Evolutionary conservation across 2,329 filamentous ascomycete genomes (phyloP).

Genomic region (Triangularia setosa): DNA sequence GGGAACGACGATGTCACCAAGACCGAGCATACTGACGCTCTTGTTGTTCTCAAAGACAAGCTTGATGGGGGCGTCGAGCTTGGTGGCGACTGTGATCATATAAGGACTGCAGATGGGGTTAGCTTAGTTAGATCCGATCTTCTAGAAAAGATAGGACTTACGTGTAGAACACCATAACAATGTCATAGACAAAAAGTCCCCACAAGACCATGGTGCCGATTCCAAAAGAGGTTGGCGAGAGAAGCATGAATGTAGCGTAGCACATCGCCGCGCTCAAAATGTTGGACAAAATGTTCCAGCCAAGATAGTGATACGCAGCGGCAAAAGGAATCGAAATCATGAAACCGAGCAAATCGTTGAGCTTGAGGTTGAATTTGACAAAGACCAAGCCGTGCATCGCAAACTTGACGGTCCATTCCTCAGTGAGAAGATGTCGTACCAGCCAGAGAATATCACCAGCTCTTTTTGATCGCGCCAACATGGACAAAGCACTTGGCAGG

Average conservation of each 20-base stretch:
- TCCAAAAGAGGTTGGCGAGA: slow-evolving; percentile 84
- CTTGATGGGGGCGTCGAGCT: slow-evolving; percentile 89
- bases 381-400: slow-evolving; percentile 49
- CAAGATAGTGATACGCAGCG: slow-evolving; percentile 64
- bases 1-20: slow-evolving; percentile 91
- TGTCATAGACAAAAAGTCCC: slow-evolving; percentile 90
- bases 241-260: slow-evolving; percentile 74
- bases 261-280: slow-evolving; percentile 82
- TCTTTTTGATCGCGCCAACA: slow-evolving; percentile 24
- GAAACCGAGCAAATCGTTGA: slow-evolving; percentile 55
- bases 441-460: slow-evolving; percentile 42
- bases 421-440: slow-evolving; percentile 46
- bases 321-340: slow-evolving; percentile 51
- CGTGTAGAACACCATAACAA: slow-evolving; percentile 87
- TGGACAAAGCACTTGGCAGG: slow-evolving; percentile 37
- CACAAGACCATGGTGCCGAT: slow-evolving; percentile 74
- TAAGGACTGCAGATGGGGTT: slow-evolving; percentile 52
- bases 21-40: slow-evolving; percentile 76
- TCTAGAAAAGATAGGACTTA: slow-evolving; percentile 36
- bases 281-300: slow-evolving; percentile 64
- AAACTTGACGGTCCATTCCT: slow-evolving; percentile 49
- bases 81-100: slow-evolving; percentile 84
- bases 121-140: slow-evolving; percentile 11
- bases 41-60: slow-evolving; percentile 68
- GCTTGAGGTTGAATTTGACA: slow-evolving; percentile 48